Base-by-base conservation (phyloP, 163 green algal species). In the Trebouxiophyceae sp. region DNA sequence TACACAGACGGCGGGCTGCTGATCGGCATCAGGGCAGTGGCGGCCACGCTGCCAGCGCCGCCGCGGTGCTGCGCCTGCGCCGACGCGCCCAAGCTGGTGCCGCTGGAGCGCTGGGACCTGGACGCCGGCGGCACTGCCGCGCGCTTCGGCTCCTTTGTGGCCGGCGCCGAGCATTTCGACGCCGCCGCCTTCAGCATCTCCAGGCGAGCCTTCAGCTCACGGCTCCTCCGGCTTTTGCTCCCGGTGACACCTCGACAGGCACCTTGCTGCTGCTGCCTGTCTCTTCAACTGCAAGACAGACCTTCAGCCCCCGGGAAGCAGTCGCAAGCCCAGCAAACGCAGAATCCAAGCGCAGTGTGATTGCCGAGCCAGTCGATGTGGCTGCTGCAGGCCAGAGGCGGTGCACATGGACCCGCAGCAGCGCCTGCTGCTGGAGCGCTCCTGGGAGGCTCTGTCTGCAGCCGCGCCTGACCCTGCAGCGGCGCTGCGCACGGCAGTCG, bases 381-480 rank as follows among this genome's bases (percentile, higher is more conserved):
- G 16, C 60, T 19, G 22, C 57, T 63, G 30, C 65, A 2, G 59
- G 59, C 50, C 70, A 3, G 82, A 88, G 57, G 77, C 77, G 1
- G 66, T 75, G n/a, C 44, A 77, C 12, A 86, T 87, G 71, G 82
- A 89, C 65, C 59, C 78, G 5, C 78, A 86, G 74, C 81, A 86
- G 69, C 70, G 82, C n/a, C 63, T 89, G 45, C 68, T 89, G 57
- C 72, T 89, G 60, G 76, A 89, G 56, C 46, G 54, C 22, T 77
- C 66, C 23, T 67, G 47, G 44, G 59, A 73, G 54, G 60, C 59
- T 39, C 31, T 69, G 33, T 24, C 45, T n/a, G 44, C 12, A 60
- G 8, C 31, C 19, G 47, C 5, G 22, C 7, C 55, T n/a, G 3
- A 32, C n/a, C 22, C n/a, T 2, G 39, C 5, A 5, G 29, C 59